phyloP scores from a whole-genome alignment of 2,329 filamentous ascomycete genomes.

The Talaromyces sp. region DNA sequence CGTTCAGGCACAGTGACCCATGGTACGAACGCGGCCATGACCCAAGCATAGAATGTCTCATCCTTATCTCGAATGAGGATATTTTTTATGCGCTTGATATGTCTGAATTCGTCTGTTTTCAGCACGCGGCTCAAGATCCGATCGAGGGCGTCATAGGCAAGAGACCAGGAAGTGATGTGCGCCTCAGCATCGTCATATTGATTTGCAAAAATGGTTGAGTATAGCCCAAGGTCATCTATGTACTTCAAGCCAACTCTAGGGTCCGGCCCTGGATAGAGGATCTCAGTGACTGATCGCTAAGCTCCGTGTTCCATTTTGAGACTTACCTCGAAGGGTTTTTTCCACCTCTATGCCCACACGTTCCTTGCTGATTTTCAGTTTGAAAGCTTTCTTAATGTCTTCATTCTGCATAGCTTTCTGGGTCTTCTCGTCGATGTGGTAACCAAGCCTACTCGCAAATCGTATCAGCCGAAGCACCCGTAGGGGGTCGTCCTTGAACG shows the following conservation, averaged over 20 bases:
- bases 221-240: conserved; percentile 36
- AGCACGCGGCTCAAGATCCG: conserved; percentile 36
- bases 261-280: conserved; percentile 29
- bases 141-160: conserved; percentile 60
- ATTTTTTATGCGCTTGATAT: conserved; percentile 29
- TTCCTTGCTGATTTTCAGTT: conserved; percentile 85
- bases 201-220: conserved; percentile 39
- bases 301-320: neutral
- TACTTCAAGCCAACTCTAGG: conserved; percentile 34
- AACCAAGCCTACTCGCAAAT: conserved; percentile 80
- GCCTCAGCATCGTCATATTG: conserved; percentile 49
- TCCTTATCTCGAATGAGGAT: conserved; percentile 59
- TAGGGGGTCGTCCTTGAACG: conserved; percentile 89
- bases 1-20: conserved; percentile 55
- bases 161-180: conserved; percentile 56
- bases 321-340: conserved; percentile 75
- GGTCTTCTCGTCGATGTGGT: conserved; percentile 66
- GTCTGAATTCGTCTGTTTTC: neutral
- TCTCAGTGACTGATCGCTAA: neutral
- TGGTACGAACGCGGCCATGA: conserved; percentile 67
- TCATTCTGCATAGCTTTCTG: conserved; percentile 68
- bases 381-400: conserved; percentile 75
- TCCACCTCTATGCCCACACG: conserved; percentile 80
- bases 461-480: conserved; percentile 80
- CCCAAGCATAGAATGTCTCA: conserved; percentile 69